Evolutionary conservation across 768 basidiomycete species (phyloP).

Genomic region (Boletus reticulatus): DNA sequence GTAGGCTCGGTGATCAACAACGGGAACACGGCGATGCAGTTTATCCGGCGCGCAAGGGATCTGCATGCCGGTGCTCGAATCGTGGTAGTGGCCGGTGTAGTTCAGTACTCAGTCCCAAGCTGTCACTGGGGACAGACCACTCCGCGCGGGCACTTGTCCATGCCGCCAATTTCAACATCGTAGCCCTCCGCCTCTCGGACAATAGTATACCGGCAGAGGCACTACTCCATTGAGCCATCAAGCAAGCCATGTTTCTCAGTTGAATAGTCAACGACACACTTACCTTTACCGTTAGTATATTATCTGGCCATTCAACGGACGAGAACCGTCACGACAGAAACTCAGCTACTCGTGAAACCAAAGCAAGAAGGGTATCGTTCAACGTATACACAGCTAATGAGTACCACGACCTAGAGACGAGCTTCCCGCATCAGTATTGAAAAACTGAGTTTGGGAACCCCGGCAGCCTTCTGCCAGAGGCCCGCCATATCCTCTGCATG

Average conservation of each 20-base stretch:
- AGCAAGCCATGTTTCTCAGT: too few relatives aligned
- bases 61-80: slow-evolving; percentile 14
- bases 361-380: too few relatives aligned
- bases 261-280: too few relatives aligned
- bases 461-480: slow-evolving; percentile 2
- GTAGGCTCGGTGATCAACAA: slow-evolving; percentile 15
- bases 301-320: too few relatives aligned
- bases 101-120: slow-evolving; percentile 13
- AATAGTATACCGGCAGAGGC: slow-evolving; percentile 14
- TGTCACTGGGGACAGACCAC: slow-evolving; percentile 9
- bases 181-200: slow-evolving; percentile 12
- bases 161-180: slow-evolving; percentile 10
- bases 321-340: too few relatives aligned
- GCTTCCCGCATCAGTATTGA: too few relatives aligned
- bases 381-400: too few relatives aligned
- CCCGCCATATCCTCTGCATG: slow-evolving; percentile 9
- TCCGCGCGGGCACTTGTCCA: slow-evolving; percentile 12
- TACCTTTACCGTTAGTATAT: too few relatives aligned
- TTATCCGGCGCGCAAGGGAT: slow-evolving; percentile 9
- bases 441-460: too few relatives aligned
- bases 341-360: too few relatives aligned
- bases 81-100: slow-evolving; percentile 12
- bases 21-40: slow-evolving; percentile 13
- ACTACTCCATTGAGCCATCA: background rate
- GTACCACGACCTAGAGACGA: too few relatives aligned